Conservation (phyloP, 208 protist genomes). For the Trypanosoma grayi region DNA sequence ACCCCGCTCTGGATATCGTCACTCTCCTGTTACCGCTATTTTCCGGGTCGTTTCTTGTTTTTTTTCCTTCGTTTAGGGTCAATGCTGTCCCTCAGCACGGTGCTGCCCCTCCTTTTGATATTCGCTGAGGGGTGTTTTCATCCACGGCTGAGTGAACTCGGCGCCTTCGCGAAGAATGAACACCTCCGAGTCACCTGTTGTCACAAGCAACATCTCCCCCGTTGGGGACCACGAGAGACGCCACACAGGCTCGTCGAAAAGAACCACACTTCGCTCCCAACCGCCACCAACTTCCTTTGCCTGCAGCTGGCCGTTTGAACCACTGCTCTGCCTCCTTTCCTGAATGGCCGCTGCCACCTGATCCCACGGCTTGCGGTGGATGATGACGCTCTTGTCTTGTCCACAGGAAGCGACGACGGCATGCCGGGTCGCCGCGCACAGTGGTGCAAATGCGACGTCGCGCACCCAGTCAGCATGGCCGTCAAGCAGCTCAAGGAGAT, state of each 20-base stretch:
- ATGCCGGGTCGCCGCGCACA: slow-evolving; percentile 48
- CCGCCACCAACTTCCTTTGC: slow-evolving; percentile 20
- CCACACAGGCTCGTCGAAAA: slow-evolving; percentile 72
- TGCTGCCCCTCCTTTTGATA: slow-evolving; percentile 32
- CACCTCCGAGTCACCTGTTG: slow-evolving; percentile 59
- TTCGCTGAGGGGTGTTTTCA: slow-evolving; percentile 66
- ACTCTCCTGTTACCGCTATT: not conserved
- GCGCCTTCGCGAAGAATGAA: slow-evolving; percentile 65
- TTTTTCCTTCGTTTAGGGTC: not conserved
- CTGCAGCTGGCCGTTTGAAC: slow-evolving; percentile 10
- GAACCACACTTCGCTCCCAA: slow-evolving; percentile 68
- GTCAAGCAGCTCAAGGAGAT: slow-evolving; percentile 45
- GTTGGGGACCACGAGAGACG: slow-evolving; percentile 76
- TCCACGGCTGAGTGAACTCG: slow-evolving; percentile 79
- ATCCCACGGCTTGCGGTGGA: slow-evolving; percentile 79
- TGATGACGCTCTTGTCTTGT: slow-evolving; percentile 69
- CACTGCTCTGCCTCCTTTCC: slow-evolving; percentile 1
- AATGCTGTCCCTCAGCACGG: not conserved
- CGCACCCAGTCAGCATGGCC: slow-evolving; percentile 67
- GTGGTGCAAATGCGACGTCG: slow-evolving; percentile 77
- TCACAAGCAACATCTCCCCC: slow-evolving; percentile 72
- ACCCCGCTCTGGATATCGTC: not conserved
- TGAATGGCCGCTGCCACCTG: slow-evolving; percentile 30
- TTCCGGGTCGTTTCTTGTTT: not conserved
- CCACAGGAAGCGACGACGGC: slow-evolving; percentile 64